Conservation (phyloP, 495 filamentous ascomycete species). For the Amphirosellinia nigrospora region DNA sequence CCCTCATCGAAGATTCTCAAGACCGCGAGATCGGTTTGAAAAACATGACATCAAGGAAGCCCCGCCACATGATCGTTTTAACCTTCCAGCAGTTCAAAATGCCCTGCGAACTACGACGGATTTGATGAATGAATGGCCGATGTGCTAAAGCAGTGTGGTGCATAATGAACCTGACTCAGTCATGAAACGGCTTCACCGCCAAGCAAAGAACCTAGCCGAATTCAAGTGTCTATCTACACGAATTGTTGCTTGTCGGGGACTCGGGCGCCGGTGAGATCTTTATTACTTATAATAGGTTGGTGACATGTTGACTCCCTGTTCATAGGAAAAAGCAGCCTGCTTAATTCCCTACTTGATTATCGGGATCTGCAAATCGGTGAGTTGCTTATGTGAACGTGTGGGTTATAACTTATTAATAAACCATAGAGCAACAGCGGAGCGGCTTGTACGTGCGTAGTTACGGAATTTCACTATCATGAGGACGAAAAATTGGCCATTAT, state of each 20-base stretch:
- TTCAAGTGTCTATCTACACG: slow-evolving; percentile 45
- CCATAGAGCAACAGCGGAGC: slow-evolving; percentile 42
- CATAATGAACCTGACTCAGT: slow-evolving; percentile 42
- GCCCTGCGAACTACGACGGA: slow-evolving; percentile 36
- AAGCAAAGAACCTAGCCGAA: slow-evolving; percentile 35
- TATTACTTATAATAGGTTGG: neutral
- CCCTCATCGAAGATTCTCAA: neutral
- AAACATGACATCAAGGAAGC: slow-evolving; percentile 39
- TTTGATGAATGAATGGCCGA: slow-evolving; percentile 31
- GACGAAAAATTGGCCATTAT: slow-evolving; percentile 39
- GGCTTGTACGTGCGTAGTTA: slow-evolving; percentile 51
- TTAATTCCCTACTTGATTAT: slow-evolving; percentile 47
- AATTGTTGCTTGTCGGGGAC: slow-evolving; percentile 50
- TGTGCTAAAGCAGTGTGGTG: slow-evolving; percentile 40
- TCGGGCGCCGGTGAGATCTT: slow-evolving; percentile 42
- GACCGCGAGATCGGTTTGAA: neutral
- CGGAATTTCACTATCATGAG: slow-evolving; percentile 48
- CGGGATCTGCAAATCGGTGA: slow-evolving; percentile 39
- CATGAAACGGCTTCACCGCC: slow-evolving; percentile 39
- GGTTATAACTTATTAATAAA: neutral
- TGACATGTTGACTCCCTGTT: neutral
- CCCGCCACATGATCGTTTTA: slow-evolving; percentile 42
- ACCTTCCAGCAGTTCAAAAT: slow-evolving; percentile 42
- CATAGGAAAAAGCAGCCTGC: slow-evolving; percentile 47
- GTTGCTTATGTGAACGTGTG: slow-evolving; percentile 15